Evolutionary conservation across 176 grass and related monocot genomes (phyloP), one percentile per base, ranked within the genome.

Genomic region (maize (Zea mays)): DNA sequence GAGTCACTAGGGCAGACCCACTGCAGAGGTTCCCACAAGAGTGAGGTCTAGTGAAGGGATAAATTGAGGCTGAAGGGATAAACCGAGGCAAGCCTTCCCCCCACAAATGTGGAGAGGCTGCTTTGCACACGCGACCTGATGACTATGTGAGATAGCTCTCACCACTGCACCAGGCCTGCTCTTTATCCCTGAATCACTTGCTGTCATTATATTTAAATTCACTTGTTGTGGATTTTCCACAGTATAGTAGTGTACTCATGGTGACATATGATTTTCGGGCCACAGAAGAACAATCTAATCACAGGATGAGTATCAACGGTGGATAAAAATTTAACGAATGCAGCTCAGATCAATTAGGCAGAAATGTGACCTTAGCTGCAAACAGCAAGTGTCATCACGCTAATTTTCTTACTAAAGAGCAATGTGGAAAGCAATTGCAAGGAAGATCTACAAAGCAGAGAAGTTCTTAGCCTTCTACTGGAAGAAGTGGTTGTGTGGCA

Each of bases 401-500:
- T 69, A 67, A 62, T 4, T 57, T 62, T 16, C 62, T 27, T 55
- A 52, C 63, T 63, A 2, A 59, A 61, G 55, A 76, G 45, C 45
- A 39, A 71, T 15, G 17, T 54, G 40, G 54, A 47, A 70, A 14
- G 17, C 0, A 27, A 10, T 67, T 61, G 11, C 3, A 43, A 20
- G 37, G 13, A 74, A 63, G 62, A 41, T 69, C 14, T 50, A 80
- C 16, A 71, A 27, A 39, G n/a, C 45, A 78, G 3, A 20, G 44
- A 42, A 3, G 5, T 50, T 68, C 62, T 61, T 67, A 61, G 42
- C 10, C 1, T 27, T 62, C 10, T 39, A 69, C 11, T 68, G 21
- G 64, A 54, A 79, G n/a, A 82, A 49, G 59, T 66, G 14, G 27
- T 39, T 8, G 27, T 66, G 34, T 74, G 36, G 54, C 43, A 10